A percentile compares a stretch with the other conserved stretches of the same genome.
Evolutionary conservation across 768 basidiomycete species (phyloP).

Genomic region (Mycena alexandri): DNA sequence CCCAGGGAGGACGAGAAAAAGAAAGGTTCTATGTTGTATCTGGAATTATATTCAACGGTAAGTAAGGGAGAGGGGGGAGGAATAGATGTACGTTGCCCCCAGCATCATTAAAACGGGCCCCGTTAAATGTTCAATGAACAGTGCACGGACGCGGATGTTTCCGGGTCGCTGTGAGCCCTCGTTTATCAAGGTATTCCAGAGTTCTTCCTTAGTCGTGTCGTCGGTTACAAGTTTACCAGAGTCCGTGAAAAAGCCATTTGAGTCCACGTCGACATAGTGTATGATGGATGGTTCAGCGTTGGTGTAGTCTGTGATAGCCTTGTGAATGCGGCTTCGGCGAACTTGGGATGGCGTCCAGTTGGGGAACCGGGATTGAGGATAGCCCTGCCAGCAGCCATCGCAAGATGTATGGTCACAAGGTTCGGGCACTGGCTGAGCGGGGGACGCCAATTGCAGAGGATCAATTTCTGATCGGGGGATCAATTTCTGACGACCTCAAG

Average conservation of each 20-base stretch:
- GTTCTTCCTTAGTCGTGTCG: slow-evolving; percentile 41
- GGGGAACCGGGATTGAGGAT: slow-evolving; percentile 63
- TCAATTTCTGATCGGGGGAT: slow-evolving; percentile 50
- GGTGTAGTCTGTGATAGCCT: slow-evolving; percentile 51
- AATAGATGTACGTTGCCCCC: slow-evolving; percentile 64
- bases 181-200: slow-evolving; percentile 55
- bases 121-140: slow-evolving; percentile 68
- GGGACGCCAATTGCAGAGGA: slow-evolving; percentile 46
- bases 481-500: background rate
- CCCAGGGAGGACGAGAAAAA: slow-evolving; percentile 75
- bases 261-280: slow-evolving; percentile 57
- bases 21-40: slow-evolving; percentile 74
- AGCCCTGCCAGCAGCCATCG: slow-evolving; percentile 54
- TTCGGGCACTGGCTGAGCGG: slow-evolving; percentile 50
- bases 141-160: slow-evolving; percentile 58
- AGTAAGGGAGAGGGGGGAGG: slow-evolving; percentile 50
- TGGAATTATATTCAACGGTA: slow-evolving; percentile 69
- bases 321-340: slow-evolving; percentile 54
- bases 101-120: slow-evolving; percentile 71
- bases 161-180: slow-evolving; percentile 46
- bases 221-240: slow-evolving; percentile 40
- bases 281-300: slow-evolving; percentile 45
- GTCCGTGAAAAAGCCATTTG: slow-evolving; percentile 52
- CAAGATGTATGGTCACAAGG: slow-evolving; percentile 54
- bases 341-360: slow-evolving; percentile 68